These are phyloP conservation scores for Guadua angustifolia DNA, from an alignment of 176 grass and related monocot species.

Conservation along the genomic window DNA sequence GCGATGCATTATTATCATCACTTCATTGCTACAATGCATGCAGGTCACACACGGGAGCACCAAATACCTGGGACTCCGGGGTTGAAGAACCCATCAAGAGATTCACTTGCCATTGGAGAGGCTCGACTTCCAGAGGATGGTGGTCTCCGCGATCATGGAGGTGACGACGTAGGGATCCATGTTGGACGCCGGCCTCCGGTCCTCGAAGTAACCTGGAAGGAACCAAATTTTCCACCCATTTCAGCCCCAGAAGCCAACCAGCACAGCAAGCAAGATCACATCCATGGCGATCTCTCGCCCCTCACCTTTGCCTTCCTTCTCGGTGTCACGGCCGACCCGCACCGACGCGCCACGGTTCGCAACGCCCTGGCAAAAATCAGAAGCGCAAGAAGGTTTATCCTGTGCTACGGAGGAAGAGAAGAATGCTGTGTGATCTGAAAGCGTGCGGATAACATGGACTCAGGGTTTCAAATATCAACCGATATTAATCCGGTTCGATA, in stretches of 20 bases:
- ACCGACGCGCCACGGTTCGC: conserved; percentile 82
- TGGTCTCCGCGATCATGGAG: conserved; percentile 76
- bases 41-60: not conserved
- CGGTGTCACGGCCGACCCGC: conserved; percentile 77
- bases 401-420: not conserved
- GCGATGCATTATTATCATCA: too few species aligned
- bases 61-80: not conserved
- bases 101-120: conserved; percentile 42
- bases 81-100: not conserved
- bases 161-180: conserved; percentile 97
- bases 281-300: not conserved
- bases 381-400: too few species aligned
- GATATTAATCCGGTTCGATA: too few species aligned
- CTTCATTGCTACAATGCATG: not conserved
- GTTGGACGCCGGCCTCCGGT: conserved; percentile 83
- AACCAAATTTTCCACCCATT: not conserved
- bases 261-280: not conserved
- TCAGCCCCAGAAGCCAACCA: not conserved
- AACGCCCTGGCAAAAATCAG: conserved; percentile 57
- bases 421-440: not conserved
- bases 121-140: conserved; percentile 55
- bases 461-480: too few species aligned
- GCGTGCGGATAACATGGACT: not conserved
- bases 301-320: conserved; percentile 80
- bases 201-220: conserved; percentile 76